These are phyloP conservation scores for Candida frijolesensis DNA, from an alignment of 1,139 yeast species.

Conservation along the genomic window DNA sequence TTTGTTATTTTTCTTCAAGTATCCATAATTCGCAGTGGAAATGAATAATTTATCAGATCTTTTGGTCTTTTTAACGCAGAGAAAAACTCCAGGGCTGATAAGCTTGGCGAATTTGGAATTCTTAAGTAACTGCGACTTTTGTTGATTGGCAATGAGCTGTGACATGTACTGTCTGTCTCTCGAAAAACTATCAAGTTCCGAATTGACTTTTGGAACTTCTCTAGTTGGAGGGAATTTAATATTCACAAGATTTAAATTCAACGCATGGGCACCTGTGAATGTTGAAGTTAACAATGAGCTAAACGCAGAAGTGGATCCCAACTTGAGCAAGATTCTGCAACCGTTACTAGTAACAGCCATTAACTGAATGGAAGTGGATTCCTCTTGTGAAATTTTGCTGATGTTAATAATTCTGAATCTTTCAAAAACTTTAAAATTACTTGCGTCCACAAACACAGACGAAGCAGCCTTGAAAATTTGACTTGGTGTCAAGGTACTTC, in stretches of 20 bases:
- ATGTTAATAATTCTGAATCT: slow-evolving; percentile 63
- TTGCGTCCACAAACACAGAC: slow-evolving; percentile 50
- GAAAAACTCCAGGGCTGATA: slow-evolving; percentile 81
- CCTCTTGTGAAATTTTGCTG: slow-evolving; percentile 60
- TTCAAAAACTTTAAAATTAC: slow-evolving; percentile 44
- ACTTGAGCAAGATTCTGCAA: slow-evolving; percentile 70
- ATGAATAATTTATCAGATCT: slow-evolving; percentile 61
- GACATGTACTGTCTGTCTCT: slow-evolving; percentile 46
- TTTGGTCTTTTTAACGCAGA: slow-evolving; percentile 50
- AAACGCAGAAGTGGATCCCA: slow-evolving; percentile 36
- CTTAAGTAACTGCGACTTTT: slow-evolving; percentile 47
- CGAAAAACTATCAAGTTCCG: slow-evolving; percentile 48
- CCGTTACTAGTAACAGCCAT: slow-evolving; percentile 89
- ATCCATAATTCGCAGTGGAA: slow-evolving; percentile 82
- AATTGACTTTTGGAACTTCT: slow-evolving; percentile 56
- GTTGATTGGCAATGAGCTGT: slow-evolving; percentile 46
- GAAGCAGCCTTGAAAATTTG: slow-evolving; percentile 62
- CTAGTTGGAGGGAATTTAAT: slow-evolving; percentile 79
- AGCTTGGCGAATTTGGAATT: slow-evolving; percentile 54
- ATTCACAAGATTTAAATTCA: slow-evolving; percentile 48
- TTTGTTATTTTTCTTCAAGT: slow-evolving; percentile 68
- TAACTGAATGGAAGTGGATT: slow-evolving; percentile 71
- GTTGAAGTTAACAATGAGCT: slow-evolving; percentile 31
- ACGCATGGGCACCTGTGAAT: slow-evolving; percentile 26
- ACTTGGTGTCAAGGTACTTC: slow-evolving; percentile 44